phyloP scores from a whole-genome alignment of 2,329 filamentous ascomycete genomes.

The Metarhizium rileyi region DNA sequence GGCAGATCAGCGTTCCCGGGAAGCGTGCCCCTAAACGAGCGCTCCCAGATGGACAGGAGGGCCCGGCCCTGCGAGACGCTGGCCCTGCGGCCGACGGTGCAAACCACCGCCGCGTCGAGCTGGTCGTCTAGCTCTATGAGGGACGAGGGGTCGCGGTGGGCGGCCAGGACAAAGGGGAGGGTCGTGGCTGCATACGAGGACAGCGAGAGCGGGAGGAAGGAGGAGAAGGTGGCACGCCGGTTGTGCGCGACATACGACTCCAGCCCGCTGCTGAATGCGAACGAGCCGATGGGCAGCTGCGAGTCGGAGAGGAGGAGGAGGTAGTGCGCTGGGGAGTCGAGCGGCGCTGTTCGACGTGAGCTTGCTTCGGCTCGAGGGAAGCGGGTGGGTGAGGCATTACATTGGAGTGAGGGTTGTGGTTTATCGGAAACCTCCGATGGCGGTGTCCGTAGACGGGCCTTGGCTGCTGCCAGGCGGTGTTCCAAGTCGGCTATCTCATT shows the following conservation, averaged over 20 bases:
- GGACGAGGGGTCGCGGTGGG: constrained; percentile 42
- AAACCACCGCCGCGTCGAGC: constrained; percentile 66
- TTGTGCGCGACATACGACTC: constrained; percentile 71
- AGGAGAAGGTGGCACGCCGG: constrained; percentile 38
- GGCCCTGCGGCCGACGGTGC: constrained; percentile 68
- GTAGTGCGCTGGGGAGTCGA: constrained; percentile 41
- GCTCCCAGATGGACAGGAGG: constrained; percentile 66
- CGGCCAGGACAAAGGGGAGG: constrained; percentile 65
- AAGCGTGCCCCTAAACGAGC: constrained; percentile 45
- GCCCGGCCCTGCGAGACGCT: constrained; percentile 68
- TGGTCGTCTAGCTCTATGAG: constrained; percentile 59
- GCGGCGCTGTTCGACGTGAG: background rate
- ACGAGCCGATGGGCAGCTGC: constrained; percentile 73
- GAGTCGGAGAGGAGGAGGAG: constrained; percentile 73
- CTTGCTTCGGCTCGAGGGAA: background rate
- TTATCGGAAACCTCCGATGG: background rate
- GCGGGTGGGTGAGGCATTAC: background rate
- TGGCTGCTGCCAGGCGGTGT: constrained; percentile 35
- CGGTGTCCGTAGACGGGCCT: constrained; percentile 27
- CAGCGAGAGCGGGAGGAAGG: constrained; percentile 62
- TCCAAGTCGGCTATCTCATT: constrained; percentile 53
- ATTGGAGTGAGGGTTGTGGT: background rate
- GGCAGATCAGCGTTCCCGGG: constrained; percentile 16
- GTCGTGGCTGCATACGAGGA: constrained; percentile 61
- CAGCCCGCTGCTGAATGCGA: constrained; percentile 74